Base-by-base conservation (phyloP, 208 protist species). In the Leishmania martiniquensis region DNA sequence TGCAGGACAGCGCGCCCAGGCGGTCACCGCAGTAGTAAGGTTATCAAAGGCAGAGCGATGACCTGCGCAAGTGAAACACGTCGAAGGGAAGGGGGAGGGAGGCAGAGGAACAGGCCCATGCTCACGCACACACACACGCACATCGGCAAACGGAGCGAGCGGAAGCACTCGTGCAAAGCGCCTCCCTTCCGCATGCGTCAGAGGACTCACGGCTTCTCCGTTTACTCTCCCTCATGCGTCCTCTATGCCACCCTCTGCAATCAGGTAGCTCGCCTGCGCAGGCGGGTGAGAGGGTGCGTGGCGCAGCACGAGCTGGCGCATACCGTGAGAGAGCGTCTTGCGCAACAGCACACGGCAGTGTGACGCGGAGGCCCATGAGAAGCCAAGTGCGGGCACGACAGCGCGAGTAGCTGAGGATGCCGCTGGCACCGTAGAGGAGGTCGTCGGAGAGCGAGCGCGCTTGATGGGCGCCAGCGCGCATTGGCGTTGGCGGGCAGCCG, bases 261-360 rank as follows among this genome's bases (percentile, higher is more conserved):
- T 92, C 22, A 76, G 20, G 62, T 83, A 94, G 47, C 65, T 73
- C 12, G 60, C 75, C 59, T 76, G 83, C 0, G 72, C 71, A 29
- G 90, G 90, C 0, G 85, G 85, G 32, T 85, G 65, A 29, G 82
- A 70, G 22, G 90, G 90, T 2, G 86, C 82, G 4, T 75, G 81
- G 5, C 80, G 65, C 57, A 94, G 78, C 34, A 86, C 71, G 22
- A 91, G 80, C 69, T 87, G 82, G 0, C 90, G 87, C 57, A 78
- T 68, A 44, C 74, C 77, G 3, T 68, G 63, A 57, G 79, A 49
- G 9, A 68, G n/a, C 13, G 47, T 69, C 72, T 90, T 85, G 39
- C 80, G 73, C 9, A 95, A 79, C 39, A 85, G 42, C 42, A 95
- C 80, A 15, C 88, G 88, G 15, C 86, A 83, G 54, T 92, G 91